A percentile compares a stretch with the other conserved stretches of the same genome.
Evolutionary conservation across 2,329 filamentous ascomycete genomes (phyloP).

Genomic region (Fusarium nygamai): DNA sequence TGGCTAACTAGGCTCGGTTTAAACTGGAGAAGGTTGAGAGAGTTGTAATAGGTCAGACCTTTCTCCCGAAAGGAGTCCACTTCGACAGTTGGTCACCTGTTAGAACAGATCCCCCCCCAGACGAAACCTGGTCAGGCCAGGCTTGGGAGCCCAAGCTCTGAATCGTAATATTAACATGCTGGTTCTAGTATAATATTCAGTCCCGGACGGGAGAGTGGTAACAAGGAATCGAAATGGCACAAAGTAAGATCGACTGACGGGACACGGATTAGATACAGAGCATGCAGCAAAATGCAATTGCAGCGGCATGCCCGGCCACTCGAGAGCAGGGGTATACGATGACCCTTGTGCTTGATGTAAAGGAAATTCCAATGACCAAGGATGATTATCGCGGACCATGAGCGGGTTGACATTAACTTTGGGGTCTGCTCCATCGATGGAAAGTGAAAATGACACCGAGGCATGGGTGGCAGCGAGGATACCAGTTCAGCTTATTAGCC

Average conservation of each 20-base stretch:
- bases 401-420: slow-evolving; percentile 25
- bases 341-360: slow-evolving; percentile 26
- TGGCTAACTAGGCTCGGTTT: slow-evolving; percentile 27
- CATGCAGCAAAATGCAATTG: slow-evolving; percentile 16
- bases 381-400: slow-evolving; percentile 27
- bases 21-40: slow-evolving; percentile 33
- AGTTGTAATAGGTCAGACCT: slow-evolving; percentile 29
- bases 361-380: slow-evolving; percentile 29
- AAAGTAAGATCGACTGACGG: slow-evolving; percentile 42
- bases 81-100: slow-evolving; percentile 42
- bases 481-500: slow-evolving; percentile 30
- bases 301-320: slow-evolving; percentile 39
- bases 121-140: slow-evolving; percentile 32
- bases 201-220: slow-evolving; percentile 18
- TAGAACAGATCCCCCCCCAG: slow-evolving; percentile 43
- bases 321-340: slow-evolving; percentile 31
- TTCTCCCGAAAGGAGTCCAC: slow-evolving; percentile 39
- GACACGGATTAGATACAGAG: slow-evolving; percentile 39
- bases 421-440: slow-evolving; percentile 10
- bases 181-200: slow-evolving; percentile 25
- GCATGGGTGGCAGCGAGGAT: slow-evolving; percentile 25
- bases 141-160: slow-evolving; percentile 16
- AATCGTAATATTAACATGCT: slow-evolving; percentile 35
- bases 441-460: slow-evolving; percentile 25
- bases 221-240: slow-evolving; percentile 23